A percentile compares a stretch with the other conserved stretches of the same genome.
Conservation (phyloP, 345 rosid species). For the Adansonia digitata region DNA sequence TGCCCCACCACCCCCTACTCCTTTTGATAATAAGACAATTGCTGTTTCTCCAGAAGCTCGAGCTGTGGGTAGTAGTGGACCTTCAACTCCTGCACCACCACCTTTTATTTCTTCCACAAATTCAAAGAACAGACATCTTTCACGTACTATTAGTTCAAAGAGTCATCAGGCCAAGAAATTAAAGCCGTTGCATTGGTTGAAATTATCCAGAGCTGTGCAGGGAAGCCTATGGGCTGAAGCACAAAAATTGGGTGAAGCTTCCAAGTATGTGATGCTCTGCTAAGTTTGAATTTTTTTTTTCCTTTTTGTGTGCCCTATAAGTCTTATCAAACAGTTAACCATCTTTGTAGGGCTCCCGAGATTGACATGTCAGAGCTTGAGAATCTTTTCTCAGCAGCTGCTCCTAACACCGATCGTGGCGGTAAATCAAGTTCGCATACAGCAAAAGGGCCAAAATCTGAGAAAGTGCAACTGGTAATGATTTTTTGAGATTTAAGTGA, state of each 20-base stretch:
- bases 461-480: conserved; percentile 90
- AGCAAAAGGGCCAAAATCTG: conserved; percentile 58
- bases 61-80: conserved; percentile 15
- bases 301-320: background rate
- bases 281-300: conserved; percentile 7
- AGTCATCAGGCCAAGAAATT: conserved; percentile 61
- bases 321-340: background rate
- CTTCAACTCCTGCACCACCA: conserved; percentile 60
- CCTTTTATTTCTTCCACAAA: conserved; percentile 43
- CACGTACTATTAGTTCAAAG: conserved; percentile 55
- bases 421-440: conserved; percentile 37
- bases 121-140: conserved; percentile 52
- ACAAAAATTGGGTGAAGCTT: conserved; percentile 74
- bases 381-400: conserved; percentile 76
- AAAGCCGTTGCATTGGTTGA: conserved; percentile 97
- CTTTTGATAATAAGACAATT: conserved; percentile 23
- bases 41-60: conserved; percentile 13
- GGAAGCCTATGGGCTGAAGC: conserved; percentile 99
- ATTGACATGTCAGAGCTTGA: conserved; percentile 96
- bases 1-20: conserved; percentile 55
- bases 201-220: conserved; percentile 81
- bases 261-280: conserved; percentile 52
- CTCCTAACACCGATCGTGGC: conserved; percentile 46
- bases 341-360: conserved; percentile 69
- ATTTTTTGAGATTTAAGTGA: background rate